Conservation (phyloP, 345 rosid genomes). For the Jatropha curcas region DNA sequence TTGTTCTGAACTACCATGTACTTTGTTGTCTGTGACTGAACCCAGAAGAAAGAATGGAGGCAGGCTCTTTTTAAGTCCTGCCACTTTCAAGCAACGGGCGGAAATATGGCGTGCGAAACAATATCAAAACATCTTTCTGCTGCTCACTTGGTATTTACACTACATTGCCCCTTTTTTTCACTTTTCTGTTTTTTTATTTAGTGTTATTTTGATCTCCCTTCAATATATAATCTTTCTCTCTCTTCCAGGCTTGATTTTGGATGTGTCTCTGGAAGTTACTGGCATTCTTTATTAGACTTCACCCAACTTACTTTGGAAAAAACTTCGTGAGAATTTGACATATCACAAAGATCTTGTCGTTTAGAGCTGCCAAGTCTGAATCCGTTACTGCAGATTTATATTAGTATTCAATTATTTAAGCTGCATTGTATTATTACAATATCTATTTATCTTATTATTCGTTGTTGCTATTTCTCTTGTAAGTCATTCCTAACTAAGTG, state of each 20-base stretch:
- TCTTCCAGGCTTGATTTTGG: constrained; percentile 80
- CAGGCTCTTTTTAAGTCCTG: constrained; percentile 90
- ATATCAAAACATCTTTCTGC: constrained; percentile 74
- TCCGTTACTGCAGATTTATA: background rate
- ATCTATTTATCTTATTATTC: background rate
- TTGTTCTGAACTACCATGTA: constrained; percentile 48
- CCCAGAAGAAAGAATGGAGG: constrained; percentile 96
- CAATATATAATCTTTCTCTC: background rate
- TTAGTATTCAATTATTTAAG: no score
- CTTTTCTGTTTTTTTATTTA: constrained; percentile 6
- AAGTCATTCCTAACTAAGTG: background rate
- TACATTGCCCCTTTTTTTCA: background rate
- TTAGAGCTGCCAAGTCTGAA: constrained; percentile 89
- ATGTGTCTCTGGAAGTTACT: constrained; percentile 89
- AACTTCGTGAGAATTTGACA: constrained; percentile 83
- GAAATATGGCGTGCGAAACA: constrained; percentile 81
- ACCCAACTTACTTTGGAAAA: constrained; percentile 66
- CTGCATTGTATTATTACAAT: no score
- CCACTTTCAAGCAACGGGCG: constrained; percentile 93
- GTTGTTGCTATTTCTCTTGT: background rate
- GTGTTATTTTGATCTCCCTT: background rate
- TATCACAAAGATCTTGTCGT: constrained; percentile 74
- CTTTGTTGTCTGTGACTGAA: constrained; percentile 62
- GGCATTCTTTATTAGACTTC: constrained; percentile 78
- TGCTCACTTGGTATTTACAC: constrained; percentile 59